Evolutionary conservation across 2,329 filamentous ascomycete genomes (phyloP).

Genomic region (Metarhizium anisopliae): DNA sequence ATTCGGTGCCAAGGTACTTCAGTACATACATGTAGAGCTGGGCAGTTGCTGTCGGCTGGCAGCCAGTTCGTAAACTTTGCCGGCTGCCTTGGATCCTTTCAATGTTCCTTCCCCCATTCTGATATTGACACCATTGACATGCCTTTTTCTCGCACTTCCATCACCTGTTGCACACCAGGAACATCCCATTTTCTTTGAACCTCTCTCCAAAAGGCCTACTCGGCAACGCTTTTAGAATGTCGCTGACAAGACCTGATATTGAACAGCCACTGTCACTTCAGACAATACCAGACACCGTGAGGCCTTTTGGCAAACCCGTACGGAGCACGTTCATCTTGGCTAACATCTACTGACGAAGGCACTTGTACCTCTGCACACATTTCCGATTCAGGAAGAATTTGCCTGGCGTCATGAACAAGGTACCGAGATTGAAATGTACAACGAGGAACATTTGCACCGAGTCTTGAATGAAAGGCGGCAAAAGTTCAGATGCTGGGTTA

Average conservation of each 20-base stretch:
- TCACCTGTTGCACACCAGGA: too few species aligned
- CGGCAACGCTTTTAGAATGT: background rate
- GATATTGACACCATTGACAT: background rate
- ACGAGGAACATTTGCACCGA: constrained; percentile 18
- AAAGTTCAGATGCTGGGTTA: constrained; percentile 17
- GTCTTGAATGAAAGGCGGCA: constrained; percentile 16
- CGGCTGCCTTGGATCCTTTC: background rate
- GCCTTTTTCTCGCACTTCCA: background rate
- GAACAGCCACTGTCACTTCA: background rate
- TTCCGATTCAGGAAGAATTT: constrained; percentile 17
- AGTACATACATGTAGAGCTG: background rate
- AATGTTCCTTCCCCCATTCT: background rate
- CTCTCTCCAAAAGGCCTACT: background rate
- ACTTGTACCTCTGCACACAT: constrained; percentile 10
- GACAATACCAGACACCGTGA: background rate
- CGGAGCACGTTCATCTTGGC: background rate
- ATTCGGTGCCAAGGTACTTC: too few species aligned
- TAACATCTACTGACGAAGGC: constrained; percentile 1
- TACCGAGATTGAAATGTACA: constrained; percentile 23
- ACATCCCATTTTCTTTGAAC: background rate
- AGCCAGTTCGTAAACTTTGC: background rate
- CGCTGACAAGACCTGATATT: background rate
- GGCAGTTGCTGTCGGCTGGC: background rate
- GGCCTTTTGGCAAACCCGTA: background rate
- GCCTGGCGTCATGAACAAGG: constrained; percentile 20